Percentiles rank a stretch among this genome's conserved stretches.
phyloP scores from a whole-genome alignment of 257 asterid genomes.

The Solanum tarapatanum region DNA sequence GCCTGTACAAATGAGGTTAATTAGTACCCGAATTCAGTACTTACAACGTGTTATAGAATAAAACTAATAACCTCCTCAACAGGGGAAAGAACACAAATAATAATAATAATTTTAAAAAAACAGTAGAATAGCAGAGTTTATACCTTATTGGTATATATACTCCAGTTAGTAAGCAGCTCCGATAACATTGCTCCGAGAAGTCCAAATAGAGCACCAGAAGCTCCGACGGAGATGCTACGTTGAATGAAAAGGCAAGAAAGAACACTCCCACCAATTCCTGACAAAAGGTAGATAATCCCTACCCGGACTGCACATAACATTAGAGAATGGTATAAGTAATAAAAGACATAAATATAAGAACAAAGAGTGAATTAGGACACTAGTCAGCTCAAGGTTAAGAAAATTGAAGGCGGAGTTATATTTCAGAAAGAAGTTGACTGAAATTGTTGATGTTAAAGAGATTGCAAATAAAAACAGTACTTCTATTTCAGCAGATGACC shows the following conservation, averaged over 20 bases:
- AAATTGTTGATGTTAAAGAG: no score
- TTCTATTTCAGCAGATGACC: no score
- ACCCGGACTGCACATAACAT: slow-evolving; percentile 51
- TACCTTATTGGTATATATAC: slow-evolving; percentile 89
- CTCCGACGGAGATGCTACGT: slow-evolving; percentile 81
- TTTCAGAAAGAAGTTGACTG: no score
- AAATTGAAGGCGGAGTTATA: no score
- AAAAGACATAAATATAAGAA: neutral
- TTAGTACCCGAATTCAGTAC: neutral
- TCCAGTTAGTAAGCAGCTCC: slow-evolving; percentile 91
- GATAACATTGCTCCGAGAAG: slow-evolving; percentile 98
- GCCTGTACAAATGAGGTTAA: slow-evolving; percentile 22
- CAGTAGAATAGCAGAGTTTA: neutral
- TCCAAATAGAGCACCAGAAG: slow-evolving; percentile 98
- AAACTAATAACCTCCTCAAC: neutral
- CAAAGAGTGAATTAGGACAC: no score
- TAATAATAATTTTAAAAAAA: neutral
- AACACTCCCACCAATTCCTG: slow-evolving; percentile 88
- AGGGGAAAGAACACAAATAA: neutral
- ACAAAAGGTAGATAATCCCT: slow-evolving; percentile 60
- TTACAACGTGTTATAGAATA: neutral
- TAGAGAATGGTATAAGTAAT: neutral
- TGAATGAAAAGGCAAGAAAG: slow-evolving; percentile 74
- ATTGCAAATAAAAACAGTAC: no score
- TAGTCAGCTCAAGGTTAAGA: no score